phyloP scores from a whole-genome alignment of 164 flowering plant genomes.

The Warburgia ugandensis region DNA sequence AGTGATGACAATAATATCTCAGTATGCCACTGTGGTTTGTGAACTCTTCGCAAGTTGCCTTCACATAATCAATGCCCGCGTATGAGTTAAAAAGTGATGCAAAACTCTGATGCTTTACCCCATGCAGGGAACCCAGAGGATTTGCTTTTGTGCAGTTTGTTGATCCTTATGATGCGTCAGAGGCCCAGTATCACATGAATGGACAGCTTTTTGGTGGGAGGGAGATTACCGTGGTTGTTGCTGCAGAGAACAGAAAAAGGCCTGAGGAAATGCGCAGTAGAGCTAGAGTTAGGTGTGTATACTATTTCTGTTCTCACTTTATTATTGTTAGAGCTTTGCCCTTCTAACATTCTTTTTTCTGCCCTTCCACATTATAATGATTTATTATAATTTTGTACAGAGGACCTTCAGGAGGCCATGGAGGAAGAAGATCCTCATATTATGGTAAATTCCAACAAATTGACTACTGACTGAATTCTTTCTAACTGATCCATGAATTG shows the following conservation, averaged over 20 bases:
- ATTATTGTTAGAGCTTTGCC: neutral
- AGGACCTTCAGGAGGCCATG: conserved; percentile 45
- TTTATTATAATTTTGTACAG: conserved; percentile 24
- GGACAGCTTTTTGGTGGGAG: conserved; percentile 69
- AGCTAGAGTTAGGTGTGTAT: conserved; percentile 37
- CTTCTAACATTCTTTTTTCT: no score
- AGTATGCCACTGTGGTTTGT: neutral
- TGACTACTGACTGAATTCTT: neutral
- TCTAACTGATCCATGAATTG: neutral
- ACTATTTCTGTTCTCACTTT: neutral
- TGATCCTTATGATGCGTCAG: conserved; percentile 61
- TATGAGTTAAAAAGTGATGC: neutral
- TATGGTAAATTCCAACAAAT: conserved; percentile 34
- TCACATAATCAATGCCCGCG: no score
- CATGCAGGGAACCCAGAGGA: conserved; percentile 73
- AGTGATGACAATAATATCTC: conserved; percentile 6
- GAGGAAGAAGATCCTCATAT: conserved; percentile 50
- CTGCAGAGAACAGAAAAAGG: conserved; percentile 78
- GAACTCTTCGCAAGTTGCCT: neutral
- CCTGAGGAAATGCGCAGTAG: conserved; percentile 82
- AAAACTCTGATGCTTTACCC: conserved; percentile 3
- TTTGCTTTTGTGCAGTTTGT: conserved; percentile 97
- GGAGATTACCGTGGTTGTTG: conserved; percentile 75
- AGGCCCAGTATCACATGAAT: conserved; percentile 85
- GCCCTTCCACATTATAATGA: no score